A percentile compares a stretch with the other conserved stretches of the same genome.
Evolutionary conservation across 345 rosid genomes (phyloP).

Genomic region (Eucalyptus marginata): DNA sequence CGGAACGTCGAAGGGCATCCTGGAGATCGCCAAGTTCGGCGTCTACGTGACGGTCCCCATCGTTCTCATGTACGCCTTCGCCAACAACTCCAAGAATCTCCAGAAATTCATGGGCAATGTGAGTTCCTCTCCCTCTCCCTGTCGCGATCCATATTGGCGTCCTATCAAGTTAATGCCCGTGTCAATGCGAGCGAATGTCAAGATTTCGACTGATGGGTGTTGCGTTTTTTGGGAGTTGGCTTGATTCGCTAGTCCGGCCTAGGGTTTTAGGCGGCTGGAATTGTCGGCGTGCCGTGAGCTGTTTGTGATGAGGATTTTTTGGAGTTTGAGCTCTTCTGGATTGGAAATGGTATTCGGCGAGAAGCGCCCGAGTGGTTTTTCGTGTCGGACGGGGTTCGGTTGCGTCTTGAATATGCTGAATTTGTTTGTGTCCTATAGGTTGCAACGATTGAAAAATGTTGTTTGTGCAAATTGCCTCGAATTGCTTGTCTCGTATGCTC

Average conservation of each 20-base stretch:
- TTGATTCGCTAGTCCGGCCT: neutral
- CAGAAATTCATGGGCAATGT: constrained; percentile 84
- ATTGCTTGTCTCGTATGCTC: neutral
- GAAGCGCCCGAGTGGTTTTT: neutral
- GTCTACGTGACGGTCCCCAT: constrained; percentile 58
- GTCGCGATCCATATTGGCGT: neutral
- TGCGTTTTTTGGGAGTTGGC: neutral
- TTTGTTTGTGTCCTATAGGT: neutral
- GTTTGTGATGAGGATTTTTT: neutral
- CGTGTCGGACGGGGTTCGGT: neutral
- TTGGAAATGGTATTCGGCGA: neutral
- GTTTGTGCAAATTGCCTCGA: neutral
- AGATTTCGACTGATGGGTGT: neutral
- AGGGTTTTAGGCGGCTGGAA: neutral
- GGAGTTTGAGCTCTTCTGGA: neutral
- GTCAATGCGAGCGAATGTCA: neutral
- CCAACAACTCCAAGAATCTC: constrained; percentile 67
- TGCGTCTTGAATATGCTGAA: neutral
- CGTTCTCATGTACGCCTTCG: constrained; percentile 70
- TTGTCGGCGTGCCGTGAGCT: no score
- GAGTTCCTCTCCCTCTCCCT: neutral
- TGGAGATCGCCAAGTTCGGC: constrained; percentile 83
- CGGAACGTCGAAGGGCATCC: constrained; percentile 65
- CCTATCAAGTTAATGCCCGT: neutral
- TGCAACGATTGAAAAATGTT: neutral